These are phyloP conservation scores for Trichoderma polysporum DNA, from an alignment of 2,329 filamentous ascomycete genomes.

Conservation along the genomic window DNA sequence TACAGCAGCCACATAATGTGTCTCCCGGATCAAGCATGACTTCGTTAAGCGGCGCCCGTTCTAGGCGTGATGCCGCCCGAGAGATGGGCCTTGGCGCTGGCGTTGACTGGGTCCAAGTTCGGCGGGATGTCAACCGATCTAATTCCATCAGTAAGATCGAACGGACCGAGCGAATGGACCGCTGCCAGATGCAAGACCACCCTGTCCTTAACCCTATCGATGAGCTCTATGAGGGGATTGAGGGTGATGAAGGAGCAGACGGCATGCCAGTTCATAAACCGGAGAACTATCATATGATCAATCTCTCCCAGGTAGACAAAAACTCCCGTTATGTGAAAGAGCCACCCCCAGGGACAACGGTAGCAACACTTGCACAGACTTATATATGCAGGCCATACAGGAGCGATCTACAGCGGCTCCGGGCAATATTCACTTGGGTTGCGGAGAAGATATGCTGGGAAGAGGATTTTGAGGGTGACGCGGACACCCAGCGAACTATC, in stretches of 20 bases:
- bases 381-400: constrained; percentile 93
- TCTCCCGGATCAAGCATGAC: constrained; percentile 47
- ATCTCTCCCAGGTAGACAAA: constrained; percentile 88
- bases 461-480: constrained; percentile 82
- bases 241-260: constrained; percentile 87
- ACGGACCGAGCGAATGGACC: constrained; percentile 76
- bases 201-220: constrained; percentile 87
- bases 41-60: constrained; percentile 37
- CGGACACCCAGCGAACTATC: constrained; percentile 81
- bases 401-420: constrained; percentile 86
- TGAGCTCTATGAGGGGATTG: constrained; percentile 76
- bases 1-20: constrained; percentile 39
- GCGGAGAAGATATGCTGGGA: constrained; percentile 96
- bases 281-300: constrained; percentile 76
- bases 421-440: constrained; percentile 97
- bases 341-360: constrained; percentile 77
- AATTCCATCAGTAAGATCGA: constrained; percentile 92
- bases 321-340: constrained; percentile 87
- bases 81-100: constrained; percentile 67
- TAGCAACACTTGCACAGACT: constrained; percentile 78
- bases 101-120: constrained; percentile 95
- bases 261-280: constrained; percentile 80
- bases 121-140: constrained; percentile 90
- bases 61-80: constrained; percentile 54
- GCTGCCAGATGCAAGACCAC: constrained; percentile 93